Percentiles rank a stretch among this genome's conserved stretches.
Evolutionary conservation across 768 basidiomycete species (phyloP).

Genomic region (Auriscalpium orientale): DNA sequence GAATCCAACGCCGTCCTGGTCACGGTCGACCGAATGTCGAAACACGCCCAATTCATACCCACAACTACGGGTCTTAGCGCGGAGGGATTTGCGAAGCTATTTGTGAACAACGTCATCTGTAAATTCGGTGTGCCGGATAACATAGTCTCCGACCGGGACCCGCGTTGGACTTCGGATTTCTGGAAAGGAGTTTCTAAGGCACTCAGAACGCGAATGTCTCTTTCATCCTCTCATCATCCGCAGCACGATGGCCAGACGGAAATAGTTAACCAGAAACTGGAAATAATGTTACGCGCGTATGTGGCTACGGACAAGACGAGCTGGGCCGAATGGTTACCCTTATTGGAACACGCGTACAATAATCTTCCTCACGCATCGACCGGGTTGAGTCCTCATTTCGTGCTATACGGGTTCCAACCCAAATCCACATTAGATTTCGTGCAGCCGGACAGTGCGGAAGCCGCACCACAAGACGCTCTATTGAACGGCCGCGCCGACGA

Average conservation of each 20-base stretch:
- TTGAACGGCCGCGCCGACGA: neutral
- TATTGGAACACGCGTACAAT: constrained; percentile 12
- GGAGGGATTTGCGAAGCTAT: constrained; percentile 3
- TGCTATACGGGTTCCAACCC: constrained; percentile 16
- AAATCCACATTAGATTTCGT: neutral
- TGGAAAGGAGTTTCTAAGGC: neutral
- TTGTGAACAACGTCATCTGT: constrained; percentile 1
- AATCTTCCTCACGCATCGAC: constrained; percentile 8
- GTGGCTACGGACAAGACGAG: neutral
- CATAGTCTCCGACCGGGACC: neutral
- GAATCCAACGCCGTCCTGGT: constrained; percentile 12
- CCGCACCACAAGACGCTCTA: neutral
- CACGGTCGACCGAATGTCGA: constrained; percentile 19
- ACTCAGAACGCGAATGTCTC: neutral
- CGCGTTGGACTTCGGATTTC: constrained; percentile 1
- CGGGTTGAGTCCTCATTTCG: constrained; percentile 9
- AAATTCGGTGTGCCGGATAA: neutral
- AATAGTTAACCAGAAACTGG: neutral
- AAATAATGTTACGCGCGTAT: neutral
- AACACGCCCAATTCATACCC: constrained; percentile 24
- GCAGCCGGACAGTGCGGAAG: neutral
- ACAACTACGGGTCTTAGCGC: constrained; percentile 1
- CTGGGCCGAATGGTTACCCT: constrained; percentile 1
- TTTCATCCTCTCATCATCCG: neutral
- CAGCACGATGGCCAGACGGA: neutral